Evolutionary conservation across 73 alveolate genomes (phyloP), one percentile per base, ranked within the genome.

Genomic region (Paramecium caudatum): DNA sequence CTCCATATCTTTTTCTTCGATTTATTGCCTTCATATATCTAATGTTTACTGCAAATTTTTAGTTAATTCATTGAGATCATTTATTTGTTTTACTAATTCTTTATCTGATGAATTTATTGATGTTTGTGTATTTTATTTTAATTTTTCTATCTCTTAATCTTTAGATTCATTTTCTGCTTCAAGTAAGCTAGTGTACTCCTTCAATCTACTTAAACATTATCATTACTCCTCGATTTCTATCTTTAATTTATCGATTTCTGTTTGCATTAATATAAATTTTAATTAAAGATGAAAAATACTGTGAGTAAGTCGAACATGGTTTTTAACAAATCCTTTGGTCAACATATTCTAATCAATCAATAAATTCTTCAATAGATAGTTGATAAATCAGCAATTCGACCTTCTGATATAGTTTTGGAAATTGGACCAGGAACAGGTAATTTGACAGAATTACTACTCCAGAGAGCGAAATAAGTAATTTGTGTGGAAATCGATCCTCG

Each of bases 381-480:
- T 32, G 99, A 97, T 55, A 98, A 98, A 92, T 93, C 99, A 39
- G 99, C 98, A 5, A 95, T 98, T 16, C 94, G 98, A 88, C 97
- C 99, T 8, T 96, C 99, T 16, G 99, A 98, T 93, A 95, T 95
- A 15, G 96, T 98, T 15, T 90, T 98, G 23, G 99, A 98, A 94
- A 96, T 98, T 23, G 99, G 99, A 61, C 99, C 99, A 39, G 99
- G 99, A 36, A 98, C 99, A 69, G 99, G 99, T 46, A 98, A 98
- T 92, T 92, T 98, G 82, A 98, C 99, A 33, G 94, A 92, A 92
- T 82, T 96, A 36, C 95, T 98, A 55, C 92, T 97, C 41, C 98
- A 96, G 91, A 96, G 95, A 41, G 97, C 98, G 41, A 96, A 98
- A 91, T 95, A 96, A 82, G 99, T 97, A 19, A 98, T 97, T 48